Base-by-base conservation (phyloP, 208 protist species). In the Acanthamoeba sp. region DNA sequence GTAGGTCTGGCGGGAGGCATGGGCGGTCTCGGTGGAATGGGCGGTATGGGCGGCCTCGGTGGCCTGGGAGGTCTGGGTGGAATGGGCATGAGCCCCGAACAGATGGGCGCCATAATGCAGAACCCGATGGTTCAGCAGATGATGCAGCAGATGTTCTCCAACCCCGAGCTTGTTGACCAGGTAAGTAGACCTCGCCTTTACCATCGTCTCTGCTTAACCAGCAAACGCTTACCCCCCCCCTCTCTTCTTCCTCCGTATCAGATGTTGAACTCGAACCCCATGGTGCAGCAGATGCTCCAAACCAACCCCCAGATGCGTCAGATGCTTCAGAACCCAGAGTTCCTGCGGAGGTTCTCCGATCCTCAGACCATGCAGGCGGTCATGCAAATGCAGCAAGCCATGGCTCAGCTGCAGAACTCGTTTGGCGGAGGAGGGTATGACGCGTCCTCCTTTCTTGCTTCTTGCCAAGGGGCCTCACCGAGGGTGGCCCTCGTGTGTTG, bases 301-400 rank as follows among this genome's bases (percentile, higher is more conserved):
- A n/a, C 66, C 32, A 95, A 95, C 27, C 95, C 96, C 66, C 91
- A 95, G 52, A 89, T 96, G 64, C 71, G 95, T 42, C 48, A 94
- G 10, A 45, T 94, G 10, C 59, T 96, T 5, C 40, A 34, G 34
- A 94, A 93, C 59, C 96, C 96, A 16, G 55, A 97, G 48, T 91
- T 94, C 52, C 59, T 96, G 2, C 84, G 94, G 24, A 78, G 32
- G 45, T 42, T 97, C 6, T 1, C 87, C 59, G 85, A 97, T 48
- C 96, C 96, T 18, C 45, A 95, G 57, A 97, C 80, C 34, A 27
- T 97, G 34, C 87, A 96, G 62, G 94, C 94, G 32, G 94, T 96
- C 78, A 91, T 97, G 85, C 96, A 97, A 89, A 84, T 95, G 84
- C 85, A 96, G 73, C 91, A 95, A 52, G 66, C 94, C 22, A 82